Evolutionary conservation across 495 filamentous ascomycete genomes (phyloP), one percentile per base, ranked within the genome.

Genomic region (Hyaloscypha hepaticicola): DNA sequence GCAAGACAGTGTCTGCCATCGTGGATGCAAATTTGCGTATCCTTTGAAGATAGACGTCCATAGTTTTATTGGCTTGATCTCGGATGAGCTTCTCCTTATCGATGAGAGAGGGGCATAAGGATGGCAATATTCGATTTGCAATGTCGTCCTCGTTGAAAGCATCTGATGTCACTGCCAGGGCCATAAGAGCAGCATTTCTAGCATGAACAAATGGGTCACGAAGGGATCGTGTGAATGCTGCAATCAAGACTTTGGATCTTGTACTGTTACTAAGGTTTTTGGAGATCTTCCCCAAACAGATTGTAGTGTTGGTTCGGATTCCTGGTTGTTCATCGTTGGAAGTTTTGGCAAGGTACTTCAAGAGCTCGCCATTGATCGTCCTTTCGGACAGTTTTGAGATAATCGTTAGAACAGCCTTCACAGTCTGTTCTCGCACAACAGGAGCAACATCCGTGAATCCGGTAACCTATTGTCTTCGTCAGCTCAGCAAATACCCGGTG

Each of bases 251-350:
- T 77, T 99, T 99, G 53, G 88, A 83, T 61, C 94, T 83, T 9
- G 88, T 90, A 75, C 85, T 86, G 24, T 84, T 77, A 2, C 92
- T 90, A 19, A 99, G 78, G 69, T 96, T 89, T 69, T 90, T 93
- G 2, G 95, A 93, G 66, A 99, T 97, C 69, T 95, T 96, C 16
- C 95, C 95, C 11, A 99, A 77, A 72, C 95, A 98, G 29, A 99
- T 98, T 0, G 96, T 98, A 0, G 95, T 99, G 72, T 99, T 99
- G 7, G 95, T 99, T 64, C 95, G 85, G 59, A 99, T 99, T 7
- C 95, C 95, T 21, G 96, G 94, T 70, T 99, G 94, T 71, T 97
- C 94, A 66, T 99, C 95, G 69, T 98, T 98, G 41, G 95, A 90
- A 7, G 94, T 97, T 72, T 97, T 97, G 58, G 95, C 96, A 25